phyloP scores from a whole-genome alignment of 139 green algal species.

The Ostreobium quekettii region DNA sequence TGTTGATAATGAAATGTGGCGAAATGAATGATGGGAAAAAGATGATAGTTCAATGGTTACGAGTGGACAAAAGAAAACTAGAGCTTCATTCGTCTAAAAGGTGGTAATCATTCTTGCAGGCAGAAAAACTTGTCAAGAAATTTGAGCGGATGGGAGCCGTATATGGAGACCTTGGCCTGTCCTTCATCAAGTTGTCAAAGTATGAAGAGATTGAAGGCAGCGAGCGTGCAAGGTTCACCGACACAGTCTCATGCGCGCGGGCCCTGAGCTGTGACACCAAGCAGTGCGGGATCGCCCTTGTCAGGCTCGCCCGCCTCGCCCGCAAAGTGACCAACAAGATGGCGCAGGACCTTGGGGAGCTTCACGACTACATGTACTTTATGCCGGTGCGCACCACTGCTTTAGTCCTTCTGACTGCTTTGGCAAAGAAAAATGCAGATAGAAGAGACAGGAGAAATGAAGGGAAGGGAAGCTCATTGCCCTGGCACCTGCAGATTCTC shows the following conservation, averaged over 20 bases:
- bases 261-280: slow-evolving; percentile 3
- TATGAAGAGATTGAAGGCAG: slow-evolving; percentile 52
- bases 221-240: slow-evolving; percentile 7
- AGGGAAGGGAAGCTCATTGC: too few species aligned
- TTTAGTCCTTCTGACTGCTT: too few species aligned
- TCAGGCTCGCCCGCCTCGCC: slow-evolving; percentile 8
- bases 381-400: slow-evolving; percentile 43
- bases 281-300: slow-evolving; percentile 12
- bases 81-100: too few species aligned
- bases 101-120: slow-evolving; percentile 25
- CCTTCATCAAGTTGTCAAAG: slow-evolving; percentile 53
- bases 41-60: too few species aligned
- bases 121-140: slow-evolving; percentile 51
- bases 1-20: too few species aligned
- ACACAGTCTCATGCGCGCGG: neutral
- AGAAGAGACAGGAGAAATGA: too few species aligned
- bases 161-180: slow-evolving; percentile 58
- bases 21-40: too few species aligned
- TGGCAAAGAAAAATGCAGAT: too few species aligned
- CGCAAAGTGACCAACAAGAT: slow-evolving; percentile 29
- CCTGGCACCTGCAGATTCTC: too few species aligned
- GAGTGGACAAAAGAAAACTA: too few species aligned
- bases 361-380: slow-evolving; percentile 51
- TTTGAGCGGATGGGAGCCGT: slow-evolving; percentile 53
- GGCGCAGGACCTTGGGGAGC: slow-evolving; percentile 37